Evolutionary conservation across 352 stramenopile genomes (phyloP).

Genomic region (Pythium utonaiense): DNA sequence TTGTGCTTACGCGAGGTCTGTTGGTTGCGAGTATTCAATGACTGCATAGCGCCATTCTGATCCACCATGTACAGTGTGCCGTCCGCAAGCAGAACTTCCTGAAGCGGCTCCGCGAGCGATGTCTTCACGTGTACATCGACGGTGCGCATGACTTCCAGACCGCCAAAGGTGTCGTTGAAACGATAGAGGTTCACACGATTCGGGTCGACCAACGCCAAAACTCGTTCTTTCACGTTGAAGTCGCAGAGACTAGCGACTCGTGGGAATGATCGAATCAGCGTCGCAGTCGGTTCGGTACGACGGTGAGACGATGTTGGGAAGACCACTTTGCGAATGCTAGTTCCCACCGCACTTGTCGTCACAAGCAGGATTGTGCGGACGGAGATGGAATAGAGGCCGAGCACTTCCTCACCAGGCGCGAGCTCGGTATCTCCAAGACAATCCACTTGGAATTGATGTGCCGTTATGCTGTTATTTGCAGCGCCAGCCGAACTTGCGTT

Average conservation of each 20-base stretch:
- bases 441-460: too few relatives aligned
- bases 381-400: not conserved
- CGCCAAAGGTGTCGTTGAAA: conserved; percentile 12
- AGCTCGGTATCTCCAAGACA: not conserved
- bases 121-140: conserved; percentile 16
- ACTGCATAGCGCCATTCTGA: conserved; percentile 28
- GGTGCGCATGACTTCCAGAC: conserved; percentile 2
- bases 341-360: not conserved
- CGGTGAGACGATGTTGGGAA: not conserved
- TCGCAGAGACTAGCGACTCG: not conserved
- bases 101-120: conserved; percentile 14
- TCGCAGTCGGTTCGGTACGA: not conserved
- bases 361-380: not conserved
- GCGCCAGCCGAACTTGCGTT: too few relatives aligned
- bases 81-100: conserved; percentile 18
- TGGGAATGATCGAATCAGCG: not conserved
- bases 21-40: conserved; percentile 40
- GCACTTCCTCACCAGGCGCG: not conserved
- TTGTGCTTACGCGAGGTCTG: conserved; percentile 41
- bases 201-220: not conserved
- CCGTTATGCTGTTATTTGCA: too few relatives aligned
- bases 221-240: not conserved
- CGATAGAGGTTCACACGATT: not conserved
- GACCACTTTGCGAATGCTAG: not conserved
- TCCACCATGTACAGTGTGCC: conserved; percentile 32